Evolutionary conservation across 2,329 filamentous ascomycete genomes (phyloP).

Genomic region (Arthrinium phaeospermum): DNA sequence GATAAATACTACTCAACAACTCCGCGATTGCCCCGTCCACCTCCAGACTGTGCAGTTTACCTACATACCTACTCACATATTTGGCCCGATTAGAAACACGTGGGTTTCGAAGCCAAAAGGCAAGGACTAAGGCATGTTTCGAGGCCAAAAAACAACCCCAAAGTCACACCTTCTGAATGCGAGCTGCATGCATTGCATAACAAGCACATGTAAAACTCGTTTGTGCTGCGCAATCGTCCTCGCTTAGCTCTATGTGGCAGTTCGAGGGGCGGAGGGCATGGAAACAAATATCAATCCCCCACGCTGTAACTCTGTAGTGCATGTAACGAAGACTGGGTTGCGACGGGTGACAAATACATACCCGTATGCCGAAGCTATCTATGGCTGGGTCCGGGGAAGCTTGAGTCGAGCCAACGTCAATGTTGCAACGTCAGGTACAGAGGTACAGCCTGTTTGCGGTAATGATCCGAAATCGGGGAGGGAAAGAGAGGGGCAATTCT

Average conservation of each 20-base stretch:
- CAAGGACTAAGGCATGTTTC: background rate
- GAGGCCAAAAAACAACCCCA: background rate
- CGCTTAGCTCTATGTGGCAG: background rate
- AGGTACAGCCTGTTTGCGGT: conserved; percentile 1
- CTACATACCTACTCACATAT: no score
- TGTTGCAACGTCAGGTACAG: background rate
- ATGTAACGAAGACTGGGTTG: background rate
- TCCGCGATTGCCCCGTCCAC: background rate
- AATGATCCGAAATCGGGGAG: conserved; percentile 10
- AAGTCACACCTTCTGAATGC: background rate
- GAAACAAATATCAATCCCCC: background rate
- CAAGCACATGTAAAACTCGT: background rate
- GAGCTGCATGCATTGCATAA: conserved; percentile 8
- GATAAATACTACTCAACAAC: background rate
- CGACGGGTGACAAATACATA: conserved; percentile 9
- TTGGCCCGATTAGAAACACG: background rate
- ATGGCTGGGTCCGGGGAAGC: conserved; percentile 6
- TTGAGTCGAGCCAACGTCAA: background rate
- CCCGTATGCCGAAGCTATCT: background rate
- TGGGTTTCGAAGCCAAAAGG: background rate
- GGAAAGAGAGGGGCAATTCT: conserved; percentile 10
- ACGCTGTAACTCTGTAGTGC: background rate
- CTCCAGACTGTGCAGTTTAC: background rate
- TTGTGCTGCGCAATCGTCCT: background rate
- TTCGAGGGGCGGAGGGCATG: background rate